A percentile compares a stretch with the other conserved stretches of the same genome.
Conservation (phyloP, 2,329 filamentous ascomycete genomes). For the Pseudophaeomoniella oleicola region DNA sequence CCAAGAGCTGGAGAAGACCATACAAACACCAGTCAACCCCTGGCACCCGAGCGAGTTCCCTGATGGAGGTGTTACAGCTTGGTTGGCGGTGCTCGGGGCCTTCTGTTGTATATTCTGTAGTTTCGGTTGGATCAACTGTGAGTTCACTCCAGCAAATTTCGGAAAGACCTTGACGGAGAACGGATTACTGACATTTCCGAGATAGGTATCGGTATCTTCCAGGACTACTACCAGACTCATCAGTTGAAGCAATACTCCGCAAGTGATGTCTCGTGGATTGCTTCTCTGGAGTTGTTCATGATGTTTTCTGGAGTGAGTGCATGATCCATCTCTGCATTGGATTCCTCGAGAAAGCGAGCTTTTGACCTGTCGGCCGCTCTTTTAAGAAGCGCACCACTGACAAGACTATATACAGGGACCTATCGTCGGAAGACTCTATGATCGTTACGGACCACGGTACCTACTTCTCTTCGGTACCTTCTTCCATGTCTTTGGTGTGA, state of each 20-base stretch:
- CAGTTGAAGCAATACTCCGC: conserved; percentile 34
- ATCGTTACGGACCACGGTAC: conserved; percentile 45
- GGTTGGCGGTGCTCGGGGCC: conserved; percentile 39
- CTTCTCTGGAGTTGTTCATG: conserved; percentile 33
- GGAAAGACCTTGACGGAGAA: conserved; percentile 5
- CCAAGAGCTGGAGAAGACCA: too few species aligned
- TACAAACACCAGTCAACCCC: neutral
- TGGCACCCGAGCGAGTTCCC: conserved; percentile 21
- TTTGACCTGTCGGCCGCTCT: too few species aligned
- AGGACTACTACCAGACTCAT: conserved; percentile 41
- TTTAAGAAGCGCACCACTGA: too few species aligned
- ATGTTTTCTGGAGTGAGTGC: conserved; percentile 38
- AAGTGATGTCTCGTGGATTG: conserved; percentile 48
- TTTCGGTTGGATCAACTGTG: conserved; percentile 37
- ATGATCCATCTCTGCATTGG: too few species aligned
- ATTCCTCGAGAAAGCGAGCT: too few species aligned
- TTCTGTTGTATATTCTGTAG: conserved; percentile 33
- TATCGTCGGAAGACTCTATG: conserved; percentile 48
- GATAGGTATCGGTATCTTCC: conserved; percentile 37
- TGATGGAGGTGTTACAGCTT: conserved; percentile 43
- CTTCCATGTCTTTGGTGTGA: conserved; percentile 42
- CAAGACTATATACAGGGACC: conserved; percentile 33
- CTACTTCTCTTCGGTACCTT: conserved; percentile 36
- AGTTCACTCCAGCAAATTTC: neutral
- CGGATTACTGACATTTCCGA: conserved; percentile 6